These are phyloP conservation scores for Acacia melanoxylon DNA, from an alignment of 306 rosid genomes.

Conservation along the genomic window DNA sequence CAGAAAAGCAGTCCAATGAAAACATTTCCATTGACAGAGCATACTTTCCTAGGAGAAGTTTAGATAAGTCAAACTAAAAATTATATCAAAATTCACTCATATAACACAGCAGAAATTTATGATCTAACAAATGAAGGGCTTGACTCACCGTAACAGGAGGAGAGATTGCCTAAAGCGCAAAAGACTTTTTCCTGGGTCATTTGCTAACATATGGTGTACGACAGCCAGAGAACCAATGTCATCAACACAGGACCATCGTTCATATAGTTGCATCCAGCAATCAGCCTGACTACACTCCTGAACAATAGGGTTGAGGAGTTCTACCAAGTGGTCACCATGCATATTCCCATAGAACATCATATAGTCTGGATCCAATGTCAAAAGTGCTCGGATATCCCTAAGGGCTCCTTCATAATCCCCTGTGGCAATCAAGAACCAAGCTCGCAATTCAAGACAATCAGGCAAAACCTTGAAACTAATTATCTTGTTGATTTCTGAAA, in stretches of 20 bases:
- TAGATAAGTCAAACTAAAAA: constrained; percentile 9
- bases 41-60: not conserved
- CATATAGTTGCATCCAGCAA: constrained; percentile 93
- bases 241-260: constrained; percentile 90
- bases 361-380: constrained; percentile 82
- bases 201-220: constrained; percentile 84
- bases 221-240: constrained; percentile 91
- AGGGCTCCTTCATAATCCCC: constrained; percentile 81
- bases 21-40: constrained; percentile 6
- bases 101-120: not conserved
- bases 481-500: constrained; percentile 72
- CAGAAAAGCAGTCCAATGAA: not conserved
- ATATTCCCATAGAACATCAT: constrained; percentile 70
- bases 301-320: constrained; percentile 64
- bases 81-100: not conserved
- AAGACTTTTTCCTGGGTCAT: constrained; percentile 86
- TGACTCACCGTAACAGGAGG: constrained; percentile 69
- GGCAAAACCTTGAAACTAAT: constrained; percentile 77
- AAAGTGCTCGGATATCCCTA: constrained; percentile 77
- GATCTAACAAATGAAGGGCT: constrained; percentile 3
- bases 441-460: constrained; percentile 83
- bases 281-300: constrained; percentile 80
- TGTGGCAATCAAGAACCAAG: constrained; percentile 76
- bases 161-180: constrained; percentile 86
- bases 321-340: constrained; percentile 70